These are phyloP conservation scores for Skeletonema marinoi DNA, from an alignment of 108 stramenopile species.

Conservation along the genomic window DNA sequence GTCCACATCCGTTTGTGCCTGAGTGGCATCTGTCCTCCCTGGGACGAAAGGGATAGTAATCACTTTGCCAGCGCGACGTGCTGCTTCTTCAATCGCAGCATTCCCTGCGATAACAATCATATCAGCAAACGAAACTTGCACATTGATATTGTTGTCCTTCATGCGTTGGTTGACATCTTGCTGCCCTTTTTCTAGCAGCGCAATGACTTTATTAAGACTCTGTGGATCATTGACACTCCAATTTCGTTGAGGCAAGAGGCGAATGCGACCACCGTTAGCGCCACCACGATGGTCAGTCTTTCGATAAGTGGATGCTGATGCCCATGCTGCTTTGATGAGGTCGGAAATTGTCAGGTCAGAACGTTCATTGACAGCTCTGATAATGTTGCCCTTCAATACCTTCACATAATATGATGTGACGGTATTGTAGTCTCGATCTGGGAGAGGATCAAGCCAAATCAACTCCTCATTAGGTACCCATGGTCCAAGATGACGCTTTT, in stretches of 20 bases:
- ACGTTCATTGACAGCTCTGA: constrained; percentile 29
- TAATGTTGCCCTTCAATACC: constrained; percentile 47
- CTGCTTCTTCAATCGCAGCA: constrained; percentile 68
- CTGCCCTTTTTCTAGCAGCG: constrained; percentile 45
- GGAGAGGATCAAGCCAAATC: constrained; percentile 79
- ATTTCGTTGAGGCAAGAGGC: constrained; percentile 59
- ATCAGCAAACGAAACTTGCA: constrained; percentile 71
- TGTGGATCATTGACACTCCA: constrained; percentile 75
- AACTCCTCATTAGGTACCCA: constrained; percentile 58
- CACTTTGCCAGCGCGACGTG: constrained; percentile 52
- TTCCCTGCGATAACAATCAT: constrained; percentile 74
- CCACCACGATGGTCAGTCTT: constrained; percentile 76
- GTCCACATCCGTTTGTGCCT: constrained; percentile 60
- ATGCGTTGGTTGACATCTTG: constrained; percentile 2
- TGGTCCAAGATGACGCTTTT: constrained; percentile 62
- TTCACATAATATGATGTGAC: constrained; percentile 37
- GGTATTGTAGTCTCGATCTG: constrained; percentile 25
- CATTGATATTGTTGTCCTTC: constrained; percentile 19
- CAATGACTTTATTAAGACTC: constrained; percentile 52
- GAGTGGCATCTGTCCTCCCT: constrained; percentile 70
- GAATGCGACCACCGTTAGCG: constrained; percentile 75
- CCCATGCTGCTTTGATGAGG: constrained; percentile 73
- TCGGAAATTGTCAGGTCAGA: constrained; percentile 55
- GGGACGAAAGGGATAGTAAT: constrained; percentile 63
- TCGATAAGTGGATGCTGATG: constrained; percentile 72